phyloP scores from a whole-genome alignment of 768 basidiomycete genomes.

The Tricholoma terreum region DNA sequence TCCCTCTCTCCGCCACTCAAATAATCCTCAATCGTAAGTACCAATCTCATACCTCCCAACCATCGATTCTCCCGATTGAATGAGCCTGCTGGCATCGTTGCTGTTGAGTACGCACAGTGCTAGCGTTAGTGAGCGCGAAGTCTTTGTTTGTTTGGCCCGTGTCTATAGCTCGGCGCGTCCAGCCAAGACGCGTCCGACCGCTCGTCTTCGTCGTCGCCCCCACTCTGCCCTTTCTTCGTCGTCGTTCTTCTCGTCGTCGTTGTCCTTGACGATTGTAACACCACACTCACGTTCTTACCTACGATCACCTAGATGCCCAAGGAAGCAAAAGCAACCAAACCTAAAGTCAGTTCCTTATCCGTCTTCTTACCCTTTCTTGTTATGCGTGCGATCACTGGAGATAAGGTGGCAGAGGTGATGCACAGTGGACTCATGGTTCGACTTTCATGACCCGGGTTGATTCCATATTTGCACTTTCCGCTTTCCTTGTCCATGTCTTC shows the following conservation, averaged over 20 bases:
- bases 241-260: conserved; percentile 1
- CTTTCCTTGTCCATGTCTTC: background rate
- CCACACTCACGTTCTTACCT: conserved; percentile 2
- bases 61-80: background rate
- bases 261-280: background rate
- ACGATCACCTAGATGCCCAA: conserved; percentile 65
- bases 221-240: background rate
- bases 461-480: background rate
- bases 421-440: too few species aligned
- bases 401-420: conserved; percentile 1
- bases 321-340: conserved; percentile 60
- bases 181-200: background rate
- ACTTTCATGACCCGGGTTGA: too few species aligned
- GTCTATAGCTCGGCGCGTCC: conserved; percentile 1
- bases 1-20: background rate
- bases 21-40: background rate
- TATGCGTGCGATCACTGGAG: conserved; percentile 6
- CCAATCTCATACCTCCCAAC: background rate
- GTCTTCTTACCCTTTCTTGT: conserved; percentile 10
- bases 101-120: background rate
- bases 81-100: background rate
- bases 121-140: conserved; percentile 1
- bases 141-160: conserved; percentile 10
- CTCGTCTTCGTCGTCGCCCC: background rate
- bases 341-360: conserved; percentile 49